Conservation (phyloP, 2,329 filamentous ascomycete species). For the Calonectria ilicicola region DNA sequence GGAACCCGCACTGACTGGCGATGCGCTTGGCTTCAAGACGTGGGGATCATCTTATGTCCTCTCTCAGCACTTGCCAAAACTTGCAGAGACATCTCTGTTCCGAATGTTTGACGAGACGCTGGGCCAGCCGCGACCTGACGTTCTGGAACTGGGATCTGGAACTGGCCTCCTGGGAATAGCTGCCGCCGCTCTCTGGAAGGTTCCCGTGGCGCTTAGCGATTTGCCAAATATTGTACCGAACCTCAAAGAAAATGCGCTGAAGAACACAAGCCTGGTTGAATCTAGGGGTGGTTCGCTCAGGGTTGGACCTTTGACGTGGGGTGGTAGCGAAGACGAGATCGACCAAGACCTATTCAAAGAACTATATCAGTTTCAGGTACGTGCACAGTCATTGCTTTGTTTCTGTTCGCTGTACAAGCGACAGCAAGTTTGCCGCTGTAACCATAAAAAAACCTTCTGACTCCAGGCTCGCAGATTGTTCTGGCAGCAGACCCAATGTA, state of each 20-base stretch:
- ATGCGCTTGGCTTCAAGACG: slow-evolving; percentile 92
- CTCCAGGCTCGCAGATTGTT: slow-evolving; percentile 66
- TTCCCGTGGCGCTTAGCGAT: slow-evolving; percentile 81
- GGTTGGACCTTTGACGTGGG: slow-evolving; percentile 82
- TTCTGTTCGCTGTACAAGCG: slow-evolving; percentile 17
- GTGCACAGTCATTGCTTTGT: not conserved
- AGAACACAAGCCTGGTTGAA: slow-evolving; percentile 70
- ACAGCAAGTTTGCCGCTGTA: slow-evolving; percentile 1
- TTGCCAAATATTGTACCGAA: slow-evolving; percentile 87
- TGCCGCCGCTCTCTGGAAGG: slow-evolving; percentile 78
- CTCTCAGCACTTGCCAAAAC: slow-evolving; percentile 74
- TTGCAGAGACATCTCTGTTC: slow-evolving; percentile 58
- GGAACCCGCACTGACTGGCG: slow-evolving; percentile 89
- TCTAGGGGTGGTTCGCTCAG: slow-evolving; percentile 67
- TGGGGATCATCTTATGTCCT: slow-evolving; percentile 94
- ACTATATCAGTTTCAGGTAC: slow-evolving; percentile 64
- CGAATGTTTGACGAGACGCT: slow-evolving; percentile 56
- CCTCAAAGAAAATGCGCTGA: slow-evolving; percentile 76
- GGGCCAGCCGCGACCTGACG: slow-evolving; percentile 46
- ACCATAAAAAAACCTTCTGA: slow-evolving; percentile 23
- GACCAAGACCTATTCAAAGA: slow-evolving; percentile 59
- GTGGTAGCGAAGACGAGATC: slow-evolving; percentile 58
- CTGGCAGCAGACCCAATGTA: slow-evolving; percentile 91
- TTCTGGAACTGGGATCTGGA: slow-evolving; percentile 88
- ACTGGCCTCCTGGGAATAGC: slow-evolving; percentile 92